Conservation (phyloP, 768 basidiomycete genomes). For the Xerocomellus chrysenteron region DNA sequence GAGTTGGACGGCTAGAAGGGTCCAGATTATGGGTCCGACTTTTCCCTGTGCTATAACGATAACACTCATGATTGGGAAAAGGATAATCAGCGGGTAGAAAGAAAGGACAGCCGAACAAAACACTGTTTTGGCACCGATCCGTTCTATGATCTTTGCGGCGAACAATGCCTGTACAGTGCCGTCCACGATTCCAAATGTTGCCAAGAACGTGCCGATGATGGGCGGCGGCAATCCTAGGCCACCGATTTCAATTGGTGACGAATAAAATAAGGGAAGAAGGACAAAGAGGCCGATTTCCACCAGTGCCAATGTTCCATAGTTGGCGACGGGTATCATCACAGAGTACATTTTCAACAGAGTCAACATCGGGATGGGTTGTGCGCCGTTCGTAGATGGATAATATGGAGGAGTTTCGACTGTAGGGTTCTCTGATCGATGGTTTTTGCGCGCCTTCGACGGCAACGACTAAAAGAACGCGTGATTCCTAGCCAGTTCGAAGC, state of each 20-base stretch:
- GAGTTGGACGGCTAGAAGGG: slow-evolving; percentile 32
- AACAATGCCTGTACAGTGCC: slow-evolving; percentile 42
- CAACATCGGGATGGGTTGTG: slow-evolving; percentile 32
- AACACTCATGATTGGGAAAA: slow-evolving; percentile 47
- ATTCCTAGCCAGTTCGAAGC: not conserved
- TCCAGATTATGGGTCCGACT: slow-evolving; percentile 37
- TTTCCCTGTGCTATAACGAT: slow-evolving; percentile 33
- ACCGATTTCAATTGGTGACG: slow-evolving; percentile 42
- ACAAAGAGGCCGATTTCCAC: slow-evolving; percentile 40
- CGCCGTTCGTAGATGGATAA: not conserved
- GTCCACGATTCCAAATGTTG: slow-evolving; percentile 36
- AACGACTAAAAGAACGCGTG: slow-evolving; percentile 21
- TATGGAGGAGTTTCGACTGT: not conserved
- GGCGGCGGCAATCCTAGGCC: slow-evolving; percentile 43
- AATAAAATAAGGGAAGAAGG: slow-evolving; percentile 46
- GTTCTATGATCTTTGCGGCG: slow-evolving; percentile 39
- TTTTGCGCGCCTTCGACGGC: slow-evolving; percentile 14
- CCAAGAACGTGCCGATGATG: slow-evolving; percentile 40
- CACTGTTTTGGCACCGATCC: slow-evolving; percentile 41
- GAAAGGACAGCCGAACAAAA: slow-evolving; percentile 40
- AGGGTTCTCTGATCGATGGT: not conserved
- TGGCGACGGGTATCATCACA: slow-evolving; percentile 42
- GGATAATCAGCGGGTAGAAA: slow-evolving; percentile 38
- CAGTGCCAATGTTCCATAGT: slow-evolving; percentile 43
- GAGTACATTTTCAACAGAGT: slow-evolving; percentile 26